Conservation (phyloP, 257 asterid genomes). For the Eustoma russellianum region DNA sequence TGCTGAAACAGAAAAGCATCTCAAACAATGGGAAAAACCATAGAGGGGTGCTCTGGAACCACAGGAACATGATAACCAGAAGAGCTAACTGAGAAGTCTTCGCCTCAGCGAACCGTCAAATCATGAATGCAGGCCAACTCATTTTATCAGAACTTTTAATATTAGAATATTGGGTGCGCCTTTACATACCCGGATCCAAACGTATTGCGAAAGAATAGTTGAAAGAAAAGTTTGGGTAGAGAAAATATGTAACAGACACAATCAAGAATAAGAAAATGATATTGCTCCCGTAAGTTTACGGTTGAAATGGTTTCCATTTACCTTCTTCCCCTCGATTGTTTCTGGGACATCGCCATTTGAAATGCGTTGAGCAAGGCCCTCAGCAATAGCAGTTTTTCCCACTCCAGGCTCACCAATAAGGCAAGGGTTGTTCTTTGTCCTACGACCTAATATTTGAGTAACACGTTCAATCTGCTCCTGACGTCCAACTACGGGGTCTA, state of each 20-base stretch:
- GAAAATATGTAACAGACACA: background rate
- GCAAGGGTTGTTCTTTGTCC: slow-evolving; percentile 95
- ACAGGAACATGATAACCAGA: too few relatives aligned
- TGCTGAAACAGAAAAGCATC: too few relatives aligned
- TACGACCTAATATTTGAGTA: slow-evolving; percentile 91
- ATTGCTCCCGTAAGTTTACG: background rate
- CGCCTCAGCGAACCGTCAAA: too few relatives aligned
- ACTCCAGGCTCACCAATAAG: slow-evolving; percentile 99
- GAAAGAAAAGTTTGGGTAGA: too few relatives aligned
- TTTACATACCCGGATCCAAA: too few relatives aligned
- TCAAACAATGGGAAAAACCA: too few relatives aligned
- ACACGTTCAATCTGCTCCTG: slow-evolving; percentile 92
- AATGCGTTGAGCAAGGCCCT: slow-evolving; percentile 96
- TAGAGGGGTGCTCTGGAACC: too few relatives aligned
- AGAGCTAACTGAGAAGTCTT: too few relatives aligned
- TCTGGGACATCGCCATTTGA: slow-evolving; percentile 94
- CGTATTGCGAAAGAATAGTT: too few relatives aligned
- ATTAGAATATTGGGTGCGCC: too few relatives aligned
- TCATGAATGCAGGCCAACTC: too few relatives aligned
- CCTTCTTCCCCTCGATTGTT: slow-evolving; percentile 97
- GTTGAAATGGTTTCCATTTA: slow-evolving; percentile 8
- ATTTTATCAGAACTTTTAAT: too few relatives aligned
- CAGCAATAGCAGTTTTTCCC: slow-evolving; percentile 98
- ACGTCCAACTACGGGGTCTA: slow-evolving; percentile 97
- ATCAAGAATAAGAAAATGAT: slow-evolving; percentile 3